These are phyloP conservation scores for Cicer cuneatum DNA, from an alignment of 306 rosid genomes.

Conservation along the genomic window DNA sequence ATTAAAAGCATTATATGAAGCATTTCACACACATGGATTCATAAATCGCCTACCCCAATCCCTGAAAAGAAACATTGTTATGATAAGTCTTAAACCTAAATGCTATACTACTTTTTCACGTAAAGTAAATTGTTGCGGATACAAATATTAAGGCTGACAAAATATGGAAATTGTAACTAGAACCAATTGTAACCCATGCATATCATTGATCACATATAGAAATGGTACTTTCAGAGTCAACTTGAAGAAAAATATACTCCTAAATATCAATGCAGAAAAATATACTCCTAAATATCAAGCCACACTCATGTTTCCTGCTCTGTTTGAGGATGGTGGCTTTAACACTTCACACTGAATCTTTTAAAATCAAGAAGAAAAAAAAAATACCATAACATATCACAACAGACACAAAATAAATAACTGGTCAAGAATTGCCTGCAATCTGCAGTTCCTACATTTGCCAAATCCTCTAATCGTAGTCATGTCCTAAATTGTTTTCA, in stretches of 20 bases:
- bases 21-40: background rate
- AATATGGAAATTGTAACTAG: constrained; percentile 13
- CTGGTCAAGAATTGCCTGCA: too few relatives aligned
- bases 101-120: constrained; percentile 15
- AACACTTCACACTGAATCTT: too few relatives aligned
- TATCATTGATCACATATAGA: constrained; percentile 2
- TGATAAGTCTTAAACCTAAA: constrained; percentile 33
- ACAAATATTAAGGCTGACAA: constrained; percentile 17
- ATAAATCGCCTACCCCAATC: constrained; percentile 92
- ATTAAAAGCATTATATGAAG: constrained; percentile 4
- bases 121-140: background rate
- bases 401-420: too few relatives aligned
- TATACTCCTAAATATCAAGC: too few relatives aligned
- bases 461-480: too few relatives aligned
- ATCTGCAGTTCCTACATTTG: too few relatives aligned
- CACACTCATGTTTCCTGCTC: too few relatives aligned
- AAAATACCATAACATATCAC: too few relatives aligned
- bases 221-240: background rate
- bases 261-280: constrained; percentile 1
- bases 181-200: constrained; percentile 20
- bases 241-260: constrained; percentile 1
- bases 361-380: too few relatives aligned
- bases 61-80: constrained; percentile 59
- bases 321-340: too few relatives aligned
- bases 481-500: too few relatives aligned